Conservation (phyloP, 2,329 filamentous ascomycete genomes). For the Hypoxylon sp. region DNA sequence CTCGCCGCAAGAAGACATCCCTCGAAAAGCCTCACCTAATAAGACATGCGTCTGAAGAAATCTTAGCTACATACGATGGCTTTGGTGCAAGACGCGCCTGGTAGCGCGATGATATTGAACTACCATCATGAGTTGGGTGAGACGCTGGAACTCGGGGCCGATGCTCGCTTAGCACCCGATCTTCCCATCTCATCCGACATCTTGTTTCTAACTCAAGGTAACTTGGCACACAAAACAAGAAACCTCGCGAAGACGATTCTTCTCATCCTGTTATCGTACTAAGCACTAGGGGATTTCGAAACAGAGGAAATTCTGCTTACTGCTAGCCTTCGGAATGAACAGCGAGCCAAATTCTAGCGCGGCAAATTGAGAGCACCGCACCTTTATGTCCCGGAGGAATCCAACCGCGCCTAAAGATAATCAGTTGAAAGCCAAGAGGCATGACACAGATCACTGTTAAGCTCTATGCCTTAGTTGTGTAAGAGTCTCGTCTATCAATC, state of each 20-base stretch:
- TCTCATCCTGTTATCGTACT: background rate
- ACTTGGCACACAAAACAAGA: background rate
- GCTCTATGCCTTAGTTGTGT: background rate
- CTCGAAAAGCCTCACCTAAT: background rate
- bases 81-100: background rate
- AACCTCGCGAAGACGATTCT: background rate
- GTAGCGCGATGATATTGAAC: background rate
- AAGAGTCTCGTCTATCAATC: background rate
- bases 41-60: conserved; percentile 14
- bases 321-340: background rate
- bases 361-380: background rate
- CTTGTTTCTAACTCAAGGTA: background rate
- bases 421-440: background rate
- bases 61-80: conserved; percentile 2
- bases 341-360: background rate
- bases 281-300: background rate
- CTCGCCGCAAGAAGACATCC: background rate
- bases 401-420: background rate
- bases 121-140: background rate
- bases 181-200: background rate
- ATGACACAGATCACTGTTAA: background rate
- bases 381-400: background rate
- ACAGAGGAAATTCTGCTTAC: background rate
- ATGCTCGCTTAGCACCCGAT: background rate
- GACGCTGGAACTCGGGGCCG: background rate